These are phyloP conservation scores for Erucastrum elatum DNA, from an alignment of 345 rosid species.

Conservation along the genomic window DNA sequence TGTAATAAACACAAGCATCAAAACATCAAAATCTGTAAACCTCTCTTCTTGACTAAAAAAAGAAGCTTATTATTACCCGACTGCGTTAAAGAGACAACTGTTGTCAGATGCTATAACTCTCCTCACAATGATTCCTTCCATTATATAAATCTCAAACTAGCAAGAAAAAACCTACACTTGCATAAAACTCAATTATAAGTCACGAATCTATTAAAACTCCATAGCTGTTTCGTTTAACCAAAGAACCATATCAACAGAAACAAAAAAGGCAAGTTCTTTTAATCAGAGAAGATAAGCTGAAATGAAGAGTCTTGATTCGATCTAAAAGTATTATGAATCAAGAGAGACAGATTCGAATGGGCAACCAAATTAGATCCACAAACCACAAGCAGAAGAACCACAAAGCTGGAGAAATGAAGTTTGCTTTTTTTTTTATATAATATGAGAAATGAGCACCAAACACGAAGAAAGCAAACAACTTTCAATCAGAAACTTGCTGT, in stretches of 20 bases:
- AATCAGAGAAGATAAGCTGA: background rate
- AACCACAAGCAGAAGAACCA: no score
- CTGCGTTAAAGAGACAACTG: conserved; percentile 95
- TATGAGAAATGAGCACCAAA: conserved; percentile 3
- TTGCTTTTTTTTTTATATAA: no score
- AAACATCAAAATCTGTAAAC: background rate
- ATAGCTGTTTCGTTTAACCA: background rate
- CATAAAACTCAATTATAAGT: conserved; percentile 11
- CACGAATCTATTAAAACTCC: background rate
- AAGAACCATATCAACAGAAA: conserved; percentile 12
- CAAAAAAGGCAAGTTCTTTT: conserved; percentile 5
- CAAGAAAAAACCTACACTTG: background rate
- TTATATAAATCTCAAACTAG: conserved; percentile 5
- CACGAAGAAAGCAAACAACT: background rate
- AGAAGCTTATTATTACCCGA: conserved; percentile 54
- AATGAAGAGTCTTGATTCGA: conserved; percentile 26
- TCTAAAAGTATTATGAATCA: background rate
- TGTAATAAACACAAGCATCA: conserved; percentile 29
- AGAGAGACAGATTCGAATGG: background rate
- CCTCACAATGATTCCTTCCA: conserved; percentile 72
- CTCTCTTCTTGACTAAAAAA: background rate
- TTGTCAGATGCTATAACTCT: conserved; percentile 96
- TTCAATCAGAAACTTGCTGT: background rate
- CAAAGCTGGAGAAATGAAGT: no score
- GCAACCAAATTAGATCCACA: conserved; percentile 1